Evolutionary conservation across 1,284 basidiomycete species (phyloP).

Genomic region (Boletus sp.): DNA sequence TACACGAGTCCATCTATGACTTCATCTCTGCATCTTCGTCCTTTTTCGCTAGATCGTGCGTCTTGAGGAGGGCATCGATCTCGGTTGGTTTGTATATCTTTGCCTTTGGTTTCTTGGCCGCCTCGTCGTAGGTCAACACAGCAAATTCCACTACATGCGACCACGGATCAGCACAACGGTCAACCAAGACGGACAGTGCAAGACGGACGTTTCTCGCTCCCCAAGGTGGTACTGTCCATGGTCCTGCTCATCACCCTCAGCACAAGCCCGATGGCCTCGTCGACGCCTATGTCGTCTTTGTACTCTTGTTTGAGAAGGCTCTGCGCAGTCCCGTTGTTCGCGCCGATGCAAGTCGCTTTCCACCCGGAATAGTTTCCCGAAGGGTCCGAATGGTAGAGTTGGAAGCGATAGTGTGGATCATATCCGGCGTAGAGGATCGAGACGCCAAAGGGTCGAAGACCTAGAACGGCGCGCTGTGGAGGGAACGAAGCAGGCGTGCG

Average conservation of each 20-base stretch:
- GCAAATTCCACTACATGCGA: constrained; percentile 83
- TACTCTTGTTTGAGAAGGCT: constrained; percentile 97
- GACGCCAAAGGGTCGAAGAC: constrained; percentile 96
- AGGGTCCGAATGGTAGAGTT: constrained; percentile 97
- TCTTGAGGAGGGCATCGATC: constrained; percentile 82
- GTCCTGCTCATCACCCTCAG: constrained; percentile 98
- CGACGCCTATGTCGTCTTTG: constrained; percentile 89
- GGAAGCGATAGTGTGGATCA: constrained; percentile 94
- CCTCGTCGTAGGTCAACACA: constrained; percentile 81
- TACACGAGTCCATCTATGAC: constrained; percentile 27
- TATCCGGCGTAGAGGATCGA: constrained; percentile 95
- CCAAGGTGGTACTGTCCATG: constrained; percentile 96
- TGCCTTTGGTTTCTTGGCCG: constrained; percentile 76
- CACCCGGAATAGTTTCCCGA: constrained; percentile 98
- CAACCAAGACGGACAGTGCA: neutral
- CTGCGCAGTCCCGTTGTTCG: constrained; percentile 93
- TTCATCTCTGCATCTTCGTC: constrained; percentile 76
- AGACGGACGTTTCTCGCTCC: constrained; percentile 86
- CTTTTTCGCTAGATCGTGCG: constrained; percentile 85
- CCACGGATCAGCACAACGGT: neutral
- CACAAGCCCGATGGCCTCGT: constrained; percentile 89
- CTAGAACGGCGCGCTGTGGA: constrained; percentile 36
- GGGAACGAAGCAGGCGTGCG: neutral
- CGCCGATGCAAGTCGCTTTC: constrained; percentile 98
- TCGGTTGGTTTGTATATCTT: constrained; percentile 92